Conservation (phyloP, 139 green algal genomes). For the Astrephomene gubernaculifera region DNA sequence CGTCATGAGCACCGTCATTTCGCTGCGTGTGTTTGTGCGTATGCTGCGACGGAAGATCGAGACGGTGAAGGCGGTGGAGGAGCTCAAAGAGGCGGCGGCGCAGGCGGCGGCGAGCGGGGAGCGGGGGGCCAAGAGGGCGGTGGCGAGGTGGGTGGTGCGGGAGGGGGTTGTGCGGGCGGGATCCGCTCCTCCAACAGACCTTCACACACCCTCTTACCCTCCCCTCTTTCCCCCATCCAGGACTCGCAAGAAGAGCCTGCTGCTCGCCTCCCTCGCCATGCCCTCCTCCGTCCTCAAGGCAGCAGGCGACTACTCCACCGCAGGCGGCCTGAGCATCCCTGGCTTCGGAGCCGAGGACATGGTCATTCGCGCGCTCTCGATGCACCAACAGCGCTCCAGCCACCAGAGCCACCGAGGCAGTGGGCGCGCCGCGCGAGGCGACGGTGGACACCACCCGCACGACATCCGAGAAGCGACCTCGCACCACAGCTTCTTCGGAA, state of each 20-base stretch:
- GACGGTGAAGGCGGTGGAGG: conserved; percentile 8
- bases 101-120: background rate
- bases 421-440: no score
- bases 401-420: no score
- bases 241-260: background rate
- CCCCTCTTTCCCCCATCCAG: background rate
- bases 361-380: background rate
- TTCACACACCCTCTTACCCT: background rate
- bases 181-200: background rate
- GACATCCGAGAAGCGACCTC: no score
- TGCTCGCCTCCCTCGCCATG: no score
- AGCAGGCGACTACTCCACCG: background rate
- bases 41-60: conserved; percentile 43
- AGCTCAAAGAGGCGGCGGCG: conserved; percentile 8
- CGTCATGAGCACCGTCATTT: conserved; percentile 32
- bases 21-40: conserved; percentile 44
- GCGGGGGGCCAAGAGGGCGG: background rate
- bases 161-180: background rate
- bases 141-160: background rate
- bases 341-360: background rate
- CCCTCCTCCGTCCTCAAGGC: background rate
- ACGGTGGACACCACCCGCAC: no score
- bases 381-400: background rate
- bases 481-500: no score
- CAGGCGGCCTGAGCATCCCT: background rate